These are phyloP conservation scores for Hirsutella minnesotensis DNA, from an alignment of 2,329 filamentous ascomycete genomes.

Conservation along the genomic window DNA sequence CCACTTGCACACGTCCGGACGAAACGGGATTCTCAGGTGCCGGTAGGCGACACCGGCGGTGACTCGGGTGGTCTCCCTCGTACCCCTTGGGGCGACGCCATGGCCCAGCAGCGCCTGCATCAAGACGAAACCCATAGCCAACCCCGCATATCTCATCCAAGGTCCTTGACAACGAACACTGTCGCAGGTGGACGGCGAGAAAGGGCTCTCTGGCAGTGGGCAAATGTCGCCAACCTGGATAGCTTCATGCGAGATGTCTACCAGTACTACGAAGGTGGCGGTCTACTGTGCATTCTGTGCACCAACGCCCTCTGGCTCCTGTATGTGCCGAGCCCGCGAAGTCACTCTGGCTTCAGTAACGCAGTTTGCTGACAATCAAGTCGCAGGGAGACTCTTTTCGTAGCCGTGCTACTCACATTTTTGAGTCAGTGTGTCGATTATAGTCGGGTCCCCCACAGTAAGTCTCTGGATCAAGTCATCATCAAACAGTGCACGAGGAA, in stretches of 20 bases:
- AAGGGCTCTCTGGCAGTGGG: conserved; percentile 84
- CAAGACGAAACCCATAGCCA: conserved; percentile 19
- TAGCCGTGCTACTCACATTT: conserved; percentile 73
- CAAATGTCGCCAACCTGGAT: conserved; percentile 81
- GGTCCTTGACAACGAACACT: conserved; percentile 16
- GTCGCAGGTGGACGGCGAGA: conserved; percentile 38
- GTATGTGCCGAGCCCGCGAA: conserved; percentile 31
- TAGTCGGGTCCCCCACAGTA: conserved; percentile 55
- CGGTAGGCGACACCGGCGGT: neutral
- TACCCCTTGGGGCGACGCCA: conserved; percentile 43
- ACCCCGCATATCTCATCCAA: conserved; percentile 10
- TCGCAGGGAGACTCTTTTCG: conserved; percentile 70
- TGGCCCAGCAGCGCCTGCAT: conserved; percentile 39
- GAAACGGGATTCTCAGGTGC: neutral
- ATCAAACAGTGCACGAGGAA: conserved; percentile 63
- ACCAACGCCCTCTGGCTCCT: conserved; percentile 60
- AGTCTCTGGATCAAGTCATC: conserved; percentile 38
- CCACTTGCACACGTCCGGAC: neutral
- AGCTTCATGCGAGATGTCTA: conserved; percentile 79
- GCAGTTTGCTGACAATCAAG: conserved; percentile 3
- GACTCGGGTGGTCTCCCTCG: conserved; percentile 17
- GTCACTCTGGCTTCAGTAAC: neutral
- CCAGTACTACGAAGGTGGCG: conserved; percentile 71
- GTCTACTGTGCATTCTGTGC: conserved; percentile 74
- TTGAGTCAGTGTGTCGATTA: conserved; percentile 82